Conservation (phyloP, 805 yeast genomes). For the Lipomyces sp. region DNA sequence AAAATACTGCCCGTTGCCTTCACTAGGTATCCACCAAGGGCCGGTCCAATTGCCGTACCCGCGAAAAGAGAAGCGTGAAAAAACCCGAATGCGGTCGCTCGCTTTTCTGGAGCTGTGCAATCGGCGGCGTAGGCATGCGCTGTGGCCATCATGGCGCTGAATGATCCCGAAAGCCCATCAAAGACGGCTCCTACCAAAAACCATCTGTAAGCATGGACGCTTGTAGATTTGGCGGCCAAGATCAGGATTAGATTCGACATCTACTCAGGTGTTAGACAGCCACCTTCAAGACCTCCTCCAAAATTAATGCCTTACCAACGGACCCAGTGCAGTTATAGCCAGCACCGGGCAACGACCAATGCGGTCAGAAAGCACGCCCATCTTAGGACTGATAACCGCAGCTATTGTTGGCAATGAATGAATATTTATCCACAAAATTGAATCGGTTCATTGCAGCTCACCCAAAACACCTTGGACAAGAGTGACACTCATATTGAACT, state of each 20-base stretch:
- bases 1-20: slow-evolving; percentile 24
- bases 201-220: slow-evolving; percentile 35
- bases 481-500: slow-evolving; percentile 24
- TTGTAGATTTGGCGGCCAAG: slow-evolving; percentile 21
- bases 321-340: slow-evolving; percentile 25
- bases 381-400: slow-evolving; percentile 29
- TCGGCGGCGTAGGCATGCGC: slow-evolving; percentile 76
- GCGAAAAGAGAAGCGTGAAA: slow-evolving; percentile 42
- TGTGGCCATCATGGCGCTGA: slow-evolving; percentile 59
- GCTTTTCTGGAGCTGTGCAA: slow-evolving; percentile 63
- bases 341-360: slow-evolving; percentile 32
- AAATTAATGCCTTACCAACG: background rate
- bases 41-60: slow-evolving; percentile 41
- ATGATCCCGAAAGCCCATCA: slow-evolving; percentile 66
- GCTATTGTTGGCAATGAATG: slow-evolving; percentile 12
- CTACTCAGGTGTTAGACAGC: background rate
- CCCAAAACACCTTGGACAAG: slow-evolving; percentile 29
- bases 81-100: slow-evolving; percentile 48
- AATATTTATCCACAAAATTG: background rate
- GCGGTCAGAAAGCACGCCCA: slow-evolving; percentile 34
- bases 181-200: slow-evolving; percentile 54
- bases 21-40: slow-evolving; percentile 38
- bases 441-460: background rate
- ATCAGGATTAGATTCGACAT: slow-evolving; percentile 18
- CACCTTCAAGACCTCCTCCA: background rate